phyloP scores from a whole-genome alignment of 345 rosid species.

The Sonneratia caseolaris region DNA sequence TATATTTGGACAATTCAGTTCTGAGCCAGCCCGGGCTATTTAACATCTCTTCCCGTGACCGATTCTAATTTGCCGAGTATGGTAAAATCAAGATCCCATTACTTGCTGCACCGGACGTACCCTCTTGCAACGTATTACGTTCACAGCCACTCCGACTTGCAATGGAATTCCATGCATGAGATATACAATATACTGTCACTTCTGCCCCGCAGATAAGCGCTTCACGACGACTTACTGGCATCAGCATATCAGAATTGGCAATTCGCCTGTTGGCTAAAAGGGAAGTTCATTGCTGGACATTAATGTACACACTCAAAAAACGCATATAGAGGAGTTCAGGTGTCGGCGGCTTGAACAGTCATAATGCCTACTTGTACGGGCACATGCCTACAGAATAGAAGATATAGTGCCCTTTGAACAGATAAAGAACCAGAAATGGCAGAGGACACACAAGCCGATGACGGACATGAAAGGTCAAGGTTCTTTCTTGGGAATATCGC shows the following conservation, averaged over 20 bases:
- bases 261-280: not conserved
- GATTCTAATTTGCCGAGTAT: too few species aligned
- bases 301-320: not conserved
- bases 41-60: too few species aligned
- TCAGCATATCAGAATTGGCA: not conserved
- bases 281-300: not conserved
- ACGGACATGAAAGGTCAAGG: constrained; percentile 7
- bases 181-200: too few species aligned
- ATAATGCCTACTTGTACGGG: not conserved
- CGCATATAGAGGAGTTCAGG: not conserved
- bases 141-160: too few species aligned
- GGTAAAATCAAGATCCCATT: too few species aligned
- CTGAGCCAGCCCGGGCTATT: too few species aligned
- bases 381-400: not conserved
- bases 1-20: too few species aligned
- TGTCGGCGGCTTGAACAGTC: not conserved
- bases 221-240: not conserved
- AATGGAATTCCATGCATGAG: too few species aligned
- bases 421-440: not conserved
- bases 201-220: not conserved
- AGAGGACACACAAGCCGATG: not conserved
- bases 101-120: too few species aligned
- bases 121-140: too few species aligned
- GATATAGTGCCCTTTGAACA: not conserved
- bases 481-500: constrained; percentile 18